These are phyloP conservation scores for Daedaleopsis sinensis DNA, from an alignment of 768 basidiomycete genomes.

Conservation along the genomic window DNA sequence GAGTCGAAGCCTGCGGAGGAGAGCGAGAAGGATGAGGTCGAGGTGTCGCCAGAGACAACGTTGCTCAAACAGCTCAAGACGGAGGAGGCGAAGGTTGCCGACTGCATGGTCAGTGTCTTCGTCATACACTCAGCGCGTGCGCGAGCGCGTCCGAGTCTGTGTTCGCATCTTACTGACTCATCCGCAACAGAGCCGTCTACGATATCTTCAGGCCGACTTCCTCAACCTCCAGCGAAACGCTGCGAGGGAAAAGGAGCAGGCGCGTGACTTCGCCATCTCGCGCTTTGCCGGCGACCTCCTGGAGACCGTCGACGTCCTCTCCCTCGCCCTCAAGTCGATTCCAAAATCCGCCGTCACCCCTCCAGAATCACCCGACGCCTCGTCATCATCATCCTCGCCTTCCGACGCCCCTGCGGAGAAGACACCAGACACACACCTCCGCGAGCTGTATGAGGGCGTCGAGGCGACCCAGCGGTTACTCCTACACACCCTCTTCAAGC, in stretches of 20 bases:
- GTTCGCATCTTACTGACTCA: neutral
- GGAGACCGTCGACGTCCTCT: constrained; percentile 88
- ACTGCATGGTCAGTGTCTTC: constrained; percentile 69
- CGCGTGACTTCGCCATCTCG: constrained; percentile 90
- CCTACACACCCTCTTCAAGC: constrained; percentile 87
- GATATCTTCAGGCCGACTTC: constrained; percentile 94
- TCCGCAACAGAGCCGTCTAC: constrained; percentile 70
- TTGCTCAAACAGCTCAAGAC: constrained; percentile 65
- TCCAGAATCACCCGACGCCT: constrained; percentile 22
- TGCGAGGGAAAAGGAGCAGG: constrained; percentile 88
- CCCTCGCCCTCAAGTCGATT: constrained; percentile 81
- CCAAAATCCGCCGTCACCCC: constrained; percentile 50
- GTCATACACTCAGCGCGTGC: neutral
- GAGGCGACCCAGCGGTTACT: constrained; percentile 90
- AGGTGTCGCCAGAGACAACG: constrained; percentile 35
- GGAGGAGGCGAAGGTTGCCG: constrained; percentile 80
- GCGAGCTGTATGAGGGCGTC: constrained; percentile 83
- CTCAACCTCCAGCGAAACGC: constrained; percentile 93
- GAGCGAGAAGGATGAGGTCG: constrained; percentile 30
- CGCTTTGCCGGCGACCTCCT: constrained; percentile 90
- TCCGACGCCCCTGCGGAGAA: constrained; percentile 43
- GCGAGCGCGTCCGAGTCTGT: neutral
- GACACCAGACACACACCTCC: constrained; percentile 58
- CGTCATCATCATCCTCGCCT: constrained; percentile 33
- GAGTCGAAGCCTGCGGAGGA: constrained; percentile 31